phyloP scores from a whole-genome alignment of 73 alveolate genomes.

The Tetrahymena borealis region DNA sequence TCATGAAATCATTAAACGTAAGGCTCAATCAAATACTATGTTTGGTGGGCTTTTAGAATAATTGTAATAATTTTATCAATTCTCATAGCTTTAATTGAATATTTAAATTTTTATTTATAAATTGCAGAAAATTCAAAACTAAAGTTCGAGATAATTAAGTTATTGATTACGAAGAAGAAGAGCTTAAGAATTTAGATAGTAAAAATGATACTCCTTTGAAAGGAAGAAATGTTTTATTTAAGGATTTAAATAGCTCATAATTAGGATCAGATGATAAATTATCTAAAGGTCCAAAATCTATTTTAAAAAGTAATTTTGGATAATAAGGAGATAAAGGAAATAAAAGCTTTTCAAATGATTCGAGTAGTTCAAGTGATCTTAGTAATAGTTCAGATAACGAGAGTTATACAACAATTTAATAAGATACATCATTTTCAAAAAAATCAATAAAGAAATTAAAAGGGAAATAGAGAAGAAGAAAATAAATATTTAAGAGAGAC shows the following conservation, averaged over 20 bases:
- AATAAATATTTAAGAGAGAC: not conserved
- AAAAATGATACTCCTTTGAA: not conserved
- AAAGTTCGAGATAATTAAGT: not conserved
- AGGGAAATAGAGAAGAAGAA: not conserved
- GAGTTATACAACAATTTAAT: too few relatives aligned
- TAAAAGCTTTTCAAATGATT: too few relatives aligned
- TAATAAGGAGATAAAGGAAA: too few relatives aligned
- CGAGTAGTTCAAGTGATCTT: too few relatives aligned
- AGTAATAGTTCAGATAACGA: too few relatives aligned
- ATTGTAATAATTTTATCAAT: not conserved
- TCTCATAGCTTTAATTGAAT: not conserved
- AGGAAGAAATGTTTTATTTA: not conserved
- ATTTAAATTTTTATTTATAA: not conserved
- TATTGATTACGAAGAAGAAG: not conserved
- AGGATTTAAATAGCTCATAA: not conserved
- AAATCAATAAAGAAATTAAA: too few relatives aligned
- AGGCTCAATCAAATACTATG: not conserved
- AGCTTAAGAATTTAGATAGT: not conserved
- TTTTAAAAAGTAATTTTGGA: not conserved
- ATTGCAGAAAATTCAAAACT: not conserved
- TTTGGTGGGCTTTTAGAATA: not conserved
- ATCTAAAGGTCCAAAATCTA: not conserved
- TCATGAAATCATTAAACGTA: not conserved
- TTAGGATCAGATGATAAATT: not conserved
- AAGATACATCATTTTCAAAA: too few relatives aligned